Evolutionary conservation across 2,329 filamentous ascomycete genomes (phyloP), one percentile per base, ranked within the genome.

Genomic region (Fusarium torulosum): DNA sequence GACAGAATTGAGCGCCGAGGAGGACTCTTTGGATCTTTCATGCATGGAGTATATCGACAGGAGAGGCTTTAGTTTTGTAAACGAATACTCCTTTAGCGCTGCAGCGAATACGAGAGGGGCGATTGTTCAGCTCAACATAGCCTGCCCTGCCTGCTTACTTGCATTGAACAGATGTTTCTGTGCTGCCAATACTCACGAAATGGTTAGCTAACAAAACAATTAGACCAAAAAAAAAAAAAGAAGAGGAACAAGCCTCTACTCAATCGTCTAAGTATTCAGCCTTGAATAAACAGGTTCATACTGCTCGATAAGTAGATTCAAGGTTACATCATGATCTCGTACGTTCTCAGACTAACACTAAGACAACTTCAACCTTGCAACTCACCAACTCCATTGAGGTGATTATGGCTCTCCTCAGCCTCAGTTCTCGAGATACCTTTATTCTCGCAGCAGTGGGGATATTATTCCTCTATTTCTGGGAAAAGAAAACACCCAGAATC

Each of bases 371-470:
- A 25, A 61, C 55, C 20, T 45, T 54, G 11, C 52, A 62, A 49
- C 21, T 6, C 23, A 25, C 14, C 19, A 33, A 5, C 43, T 11
- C 9, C 17, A 38, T 15, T 8, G 3, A 47, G 20, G 20, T 21
- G 10, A 59, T 15, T 20, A 72, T 72, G 70, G 47, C 61, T 8
- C 57, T 72, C 37, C 53, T 72, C 25, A 63, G 35, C 23, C 49
- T 69, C 31, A 44, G 31, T 15, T 4, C 11, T 14, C 59, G 45
- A 4, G 41, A 46, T n/a, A 42, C 20, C 11, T 2, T 63, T 9
- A 15, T 72, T 9, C 2, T 63, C 2, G 21, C 35, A 17, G 20
- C 9, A 0, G 40, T 31, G 1, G 9, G 27, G 0, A 25, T 23
- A 2, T 6, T 58, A 10, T 8, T 59, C 0, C 27, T 70, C 1